These are phyloP conservation scores for Trichophyton schoenleinii DNA, from an alignment of 2,329 filamentous ascomycete species.

Conservation along the genomic window DNA sequence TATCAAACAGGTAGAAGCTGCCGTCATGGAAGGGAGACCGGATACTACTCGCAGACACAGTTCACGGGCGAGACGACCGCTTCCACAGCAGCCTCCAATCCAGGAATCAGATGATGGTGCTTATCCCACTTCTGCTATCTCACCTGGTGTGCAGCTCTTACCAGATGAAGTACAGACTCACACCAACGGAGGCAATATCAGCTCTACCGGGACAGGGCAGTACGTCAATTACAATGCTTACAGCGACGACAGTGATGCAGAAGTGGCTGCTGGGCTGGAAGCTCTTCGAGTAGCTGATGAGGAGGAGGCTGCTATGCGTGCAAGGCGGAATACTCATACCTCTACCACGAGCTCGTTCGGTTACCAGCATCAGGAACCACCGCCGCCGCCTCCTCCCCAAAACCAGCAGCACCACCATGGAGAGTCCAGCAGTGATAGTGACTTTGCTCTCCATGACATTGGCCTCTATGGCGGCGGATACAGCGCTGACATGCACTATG, in stretches of 20 bases:
- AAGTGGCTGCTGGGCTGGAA: slow-evolving; percentile 70
- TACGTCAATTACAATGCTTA: slow-evolving; percentile 38
- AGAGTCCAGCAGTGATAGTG: slow-evolving; percentile 53
- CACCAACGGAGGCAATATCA: slow-evolving; percentile 39
- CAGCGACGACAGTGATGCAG: slow-evolving; percentile 71
- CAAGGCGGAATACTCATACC: slow-evolving; percentile 45
- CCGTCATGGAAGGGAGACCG: slow-evolving; percentile 31
- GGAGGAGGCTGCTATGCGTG: slow-evolving; percentile 52
- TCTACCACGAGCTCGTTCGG: slow-evolving; percentile 36
- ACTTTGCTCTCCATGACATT: slow-evolving; percentile 60
- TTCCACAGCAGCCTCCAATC: slow-evolving; percentile 13
- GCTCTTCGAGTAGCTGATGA: slow-evolving; percentile 76
- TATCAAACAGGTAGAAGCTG: slow-evolving; percentile 45
- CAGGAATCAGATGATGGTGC: slow-evolving; percentile 14
- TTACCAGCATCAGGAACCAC: slow-evolving; percentile 29
- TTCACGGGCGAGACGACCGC: slow-evolving; percentile 18
- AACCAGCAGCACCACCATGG: background rate
- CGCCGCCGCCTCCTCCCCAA: slow-evolving; percentile 13
- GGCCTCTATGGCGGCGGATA: slow-evolving; percentile 63
- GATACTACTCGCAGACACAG: slow-evolving; percentile 18
- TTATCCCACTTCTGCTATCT: slow-evolving; percentile 18
- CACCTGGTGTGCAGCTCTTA: slow-evolving; percentile 21
- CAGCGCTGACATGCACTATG: slow-evolving; percentile 48
- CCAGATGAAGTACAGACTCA: slow-evolving; percentile 35
- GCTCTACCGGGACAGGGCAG: slow-evolving; percentile 33